Base-by-base conservation (phyloP, 208 protist genomes). In the Acanthamoeba lenticulata region DNA sequence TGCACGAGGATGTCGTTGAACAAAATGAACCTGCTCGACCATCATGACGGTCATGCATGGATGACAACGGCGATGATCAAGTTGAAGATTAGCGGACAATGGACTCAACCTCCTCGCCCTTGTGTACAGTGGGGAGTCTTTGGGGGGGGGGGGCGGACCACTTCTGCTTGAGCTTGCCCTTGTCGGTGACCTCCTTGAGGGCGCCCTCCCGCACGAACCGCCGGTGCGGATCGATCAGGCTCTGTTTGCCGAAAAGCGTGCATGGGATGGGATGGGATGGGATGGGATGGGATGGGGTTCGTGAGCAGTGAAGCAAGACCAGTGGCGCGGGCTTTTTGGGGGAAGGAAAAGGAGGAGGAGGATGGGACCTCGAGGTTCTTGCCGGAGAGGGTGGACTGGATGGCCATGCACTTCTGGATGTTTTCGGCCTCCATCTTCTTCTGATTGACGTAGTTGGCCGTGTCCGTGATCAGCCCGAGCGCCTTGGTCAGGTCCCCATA, bases 351-450 rank as follows among this genome's bases (percentile, higher is more conserved):
- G 40, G 72, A 7, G n/a, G 17, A 29, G 72, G 9, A 27, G 29
- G 27, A 29, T 44, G 40, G 6, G 9, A 83, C 72, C 72, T 69
- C 60, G 29, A 83, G 40, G 38, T 47, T 21, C n/a, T 83, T 40
- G 40, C 40, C 40, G 38, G 17, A 49, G 40, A 83, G 72, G 15
- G 38, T 47, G 40, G 72, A 4, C 38, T 83, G 72, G 19, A 83
- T 83, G n/a, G 72, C 72, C 72, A 83, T 83, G 38, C 32, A 40
- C n/a, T 83, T 83, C 72, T 83, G 72, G 19, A 83, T 47, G 72
- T 47, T 83, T 27, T 83, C 38, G 19, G 72, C 72, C 32, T 83
- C 72, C 40, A 40, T 83, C 38, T 49, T 47, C 72, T 83, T 83
- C 72, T 83, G 38, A 47, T 83, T 83, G 6, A 83, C 40, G 27